Evolutionary conservation across 2,329 filamentous ascomycete genomes (phyloP).

Genomic region (Trichothecium roseum): DNA sequence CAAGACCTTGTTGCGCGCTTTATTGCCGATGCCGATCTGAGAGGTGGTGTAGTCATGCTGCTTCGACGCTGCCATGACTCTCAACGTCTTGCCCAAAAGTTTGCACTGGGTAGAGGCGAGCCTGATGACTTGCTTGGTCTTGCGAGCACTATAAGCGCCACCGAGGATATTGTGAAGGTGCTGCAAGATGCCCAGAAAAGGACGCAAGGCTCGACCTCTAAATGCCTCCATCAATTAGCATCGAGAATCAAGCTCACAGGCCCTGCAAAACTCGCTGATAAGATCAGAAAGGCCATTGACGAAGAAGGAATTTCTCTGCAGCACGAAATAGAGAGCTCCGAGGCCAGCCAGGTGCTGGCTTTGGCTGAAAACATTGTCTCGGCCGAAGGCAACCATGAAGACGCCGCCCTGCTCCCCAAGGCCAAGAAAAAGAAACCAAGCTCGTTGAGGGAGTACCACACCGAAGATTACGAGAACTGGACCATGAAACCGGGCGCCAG

Average conservation of each 20-base stretch:
- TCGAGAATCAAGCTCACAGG: constrained; percentile 56
- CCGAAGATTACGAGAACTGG: constrained; percentile 50
- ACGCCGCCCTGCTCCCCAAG: constrained; percentile 41
- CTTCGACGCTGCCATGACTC: constrained; percentile 74
- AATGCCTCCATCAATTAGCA: constrained; percentile 50
- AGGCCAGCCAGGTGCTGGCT: constrained; percentile 58
- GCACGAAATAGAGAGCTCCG: constrained; percentile 65
- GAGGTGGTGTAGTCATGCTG: constrained; percentile 57
- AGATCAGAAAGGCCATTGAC: constrained; percentile 73
- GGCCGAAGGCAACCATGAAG: constrained; percentile 52
- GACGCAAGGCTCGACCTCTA: no score
- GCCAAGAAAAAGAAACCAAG: constrained; percentile 31
- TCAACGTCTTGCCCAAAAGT: constrained; percentile 84
- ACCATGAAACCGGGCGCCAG: constrained; percentile 63
- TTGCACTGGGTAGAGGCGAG: constrained; percentile 84
- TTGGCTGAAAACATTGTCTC: constrained; percentile 63
- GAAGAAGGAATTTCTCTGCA: constrained; percentile 80
- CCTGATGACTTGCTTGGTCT: constrained; percentile 81
- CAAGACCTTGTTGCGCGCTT: constrained; percentile 76
- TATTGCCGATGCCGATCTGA: constrained; percentile 53
- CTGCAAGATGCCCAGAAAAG: constrained; percentile 15
- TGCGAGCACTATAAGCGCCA: constrained; percentile 69
- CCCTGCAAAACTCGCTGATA: constrained; percentile 59
- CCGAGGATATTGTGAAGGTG: constrained; percentile 50
- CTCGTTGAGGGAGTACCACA: constrained; percentile 47